phyloP scores from a whole-genome alignment of 1,139 yeast species.

The Chernovozyma sophiae-reginae region DNA sequence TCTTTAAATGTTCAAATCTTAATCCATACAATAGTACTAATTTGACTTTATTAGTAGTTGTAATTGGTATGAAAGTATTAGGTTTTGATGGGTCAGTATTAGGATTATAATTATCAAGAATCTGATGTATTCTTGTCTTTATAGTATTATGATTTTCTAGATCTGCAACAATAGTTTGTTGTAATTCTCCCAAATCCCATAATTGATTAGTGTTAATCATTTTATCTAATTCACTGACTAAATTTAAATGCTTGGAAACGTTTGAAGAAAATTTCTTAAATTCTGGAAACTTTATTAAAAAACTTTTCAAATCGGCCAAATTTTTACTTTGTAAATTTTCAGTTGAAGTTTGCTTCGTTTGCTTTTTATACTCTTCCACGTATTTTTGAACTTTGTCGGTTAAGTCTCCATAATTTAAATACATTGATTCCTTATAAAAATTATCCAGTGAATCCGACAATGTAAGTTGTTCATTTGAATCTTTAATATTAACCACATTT shows the following conservation, averaged over 20 bases:
- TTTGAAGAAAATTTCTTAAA: constrained; percentile 82
- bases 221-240: constrained; percentile 80
- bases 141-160: constrained; percentile 32
- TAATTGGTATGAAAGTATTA: constrained; percentile 11
- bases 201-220: constrained; percentile 57
- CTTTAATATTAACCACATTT: constrained; percentile 65
- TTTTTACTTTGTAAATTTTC: constrained; percentile 59
- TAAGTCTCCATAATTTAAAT: constrained; percentile 87
- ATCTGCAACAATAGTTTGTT: constrained; percentile 76
- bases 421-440: constrained; percentile 78
- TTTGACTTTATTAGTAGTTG: constrained; percentile 33
- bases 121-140: constrained; percentile 21
- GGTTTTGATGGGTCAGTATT: constrained; percentile 1
- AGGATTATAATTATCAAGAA: constrained; percentile 20
- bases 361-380: constrained; percentile 76
- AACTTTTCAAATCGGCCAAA: constrained; percentile 82
- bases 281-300: constrained; percentile 91
- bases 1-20: constrained; percentile 45
- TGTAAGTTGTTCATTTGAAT: constrained; percentile 24
- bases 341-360: constrained; percentile 65
- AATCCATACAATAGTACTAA: constrained; percentile 70
- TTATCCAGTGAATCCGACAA: constrained; percentile 54
- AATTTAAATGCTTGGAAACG: constrained; percentile 89
- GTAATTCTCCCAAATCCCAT: constrained; percentile 87
- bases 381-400: constrained; percentile 85